A percentile compares a stretch with the other conserved stretches of the same genome.
Evolutionary conservation across 257 asterid genomes (phyloP).

Genomic region (Solanum piurae): DNA sequence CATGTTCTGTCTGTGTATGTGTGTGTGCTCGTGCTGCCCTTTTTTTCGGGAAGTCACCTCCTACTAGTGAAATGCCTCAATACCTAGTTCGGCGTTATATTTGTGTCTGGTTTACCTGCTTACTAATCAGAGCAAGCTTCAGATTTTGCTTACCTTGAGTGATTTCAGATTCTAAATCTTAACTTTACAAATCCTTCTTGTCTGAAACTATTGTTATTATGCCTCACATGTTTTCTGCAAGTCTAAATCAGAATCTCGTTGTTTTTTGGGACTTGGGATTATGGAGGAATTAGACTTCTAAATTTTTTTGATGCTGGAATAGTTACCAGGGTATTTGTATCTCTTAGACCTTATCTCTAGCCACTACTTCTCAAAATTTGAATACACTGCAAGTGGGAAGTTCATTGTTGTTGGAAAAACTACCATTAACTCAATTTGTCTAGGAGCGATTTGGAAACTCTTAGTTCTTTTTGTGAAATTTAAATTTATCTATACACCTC

Average conservation of each 20-base stretch:
- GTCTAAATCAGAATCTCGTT: background rate
- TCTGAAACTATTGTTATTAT: background rate
- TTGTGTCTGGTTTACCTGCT: background rate
- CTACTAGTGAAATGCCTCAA: background rate
- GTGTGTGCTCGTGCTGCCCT: background rate
- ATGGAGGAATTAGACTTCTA: background rate
- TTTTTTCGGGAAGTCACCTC: background rate
- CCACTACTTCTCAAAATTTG: background rate
- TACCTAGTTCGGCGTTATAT: background rate
- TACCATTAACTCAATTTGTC: background rate
- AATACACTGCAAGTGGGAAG: background rate
- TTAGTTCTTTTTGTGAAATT: background rate
- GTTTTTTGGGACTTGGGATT: background rate
- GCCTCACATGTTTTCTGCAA: background rate
- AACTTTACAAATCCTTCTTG: background rate
- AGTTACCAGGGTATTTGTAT: background rate
- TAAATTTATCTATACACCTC: background rate
- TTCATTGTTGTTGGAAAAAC: background rate
- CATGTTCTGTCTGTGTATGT: background rate
- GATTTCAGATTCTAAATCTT: background rate
- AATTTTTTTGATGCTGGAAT: background rate
- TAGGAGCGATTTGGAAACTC: background rate
- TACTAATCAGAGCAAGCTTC: background rate
- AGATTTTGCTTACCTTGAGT: background rate
- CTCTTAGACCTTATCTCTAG: background rate